Base-by-base conservation (phyloP, 495 filamentous ascomycete species). In the Talaromyces adpressus region DNA sequence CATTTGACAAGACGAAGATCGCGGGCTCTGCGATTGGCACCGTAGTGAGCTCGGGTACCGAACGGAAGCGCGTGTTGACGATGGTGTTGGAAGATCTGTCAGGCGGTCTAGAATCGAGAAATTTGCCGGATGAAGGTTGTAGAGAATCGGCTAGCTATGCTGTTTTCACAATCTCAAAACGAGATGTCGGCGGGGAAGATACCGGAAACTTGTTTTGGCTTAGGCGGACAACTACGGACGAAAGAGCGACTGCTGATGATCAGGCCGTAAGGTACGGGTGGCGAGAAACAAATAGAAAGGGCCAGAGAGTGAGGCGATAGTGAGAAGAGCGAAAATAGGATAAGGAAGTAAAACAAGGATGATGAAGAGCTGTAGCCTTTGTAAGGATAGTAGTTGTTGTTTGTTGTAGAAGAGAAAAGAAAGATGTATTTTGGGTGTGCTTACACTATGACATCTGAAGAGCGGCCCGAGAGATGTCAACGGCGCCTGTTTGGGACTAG, bases 1-100 rank as follows among this genome's bases (percentile, higher is more conserved):
- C 89, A 91, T 89, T 62, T 53, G 56, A 60, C 16, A 20, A 36
- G 56, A 20, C 14, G 30, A 36, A 36, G 16, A 36, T 18, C 56
- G 30, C 56, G 30, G 56, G 56, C 27, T 27, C 56, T 18, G 60
- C 45, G 47, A 41, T 22, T 47, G 27, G 29, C 39, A 62, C 60
- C 60, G 60, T 29, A 62, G 41, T 47, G 60, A 56, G 27, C 29
- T 34, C 41, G 30, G 60, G 11, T 32, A 30, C 60, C 60, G 60
- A 34, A 53, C 60, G 60, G 45, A 41, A 20, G 41, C 56, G 56
- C 60, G 60, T 34, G 18, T 47, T 29, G 14, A 34, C 22, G 11
- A 16, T 49, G 5, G 60, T 34, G 25, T 41, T 27, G 23, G 14
- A 27, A 23, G 16, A 36, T 34, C 29, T 4, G 36, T 39, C 36